Percentiles rank a stretch among this genome's conserved stretches.
Conservation (phyloP, 1,284 basidiomycete genomes). For the Austroboletus novae-zelandiae region DNA sequence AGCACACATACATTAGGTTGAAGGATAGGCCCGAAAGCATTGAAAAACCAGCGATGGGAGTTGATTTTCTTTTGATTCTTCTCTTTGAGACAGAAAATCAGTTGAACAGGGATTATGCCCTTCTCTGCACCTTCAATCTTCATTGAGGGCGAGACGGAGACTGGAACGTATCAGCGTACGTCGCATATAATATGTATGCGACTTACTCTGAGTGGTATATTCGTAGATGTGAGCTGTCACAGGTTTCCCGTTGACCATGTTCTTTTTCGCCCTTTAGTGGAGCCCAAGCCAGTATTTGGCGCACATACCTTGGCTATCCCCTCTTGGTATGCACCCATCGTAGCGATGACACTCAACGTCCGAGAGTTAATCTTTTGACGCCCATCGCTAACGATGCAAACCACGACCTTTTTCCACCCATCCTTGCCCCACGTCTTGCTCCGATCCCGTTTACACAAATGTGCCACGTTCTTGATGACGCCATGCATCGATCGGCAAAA, state of each 20-base stretch:
- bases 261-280: constrained; percentile 38
- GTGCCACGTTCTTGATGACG: constrained; percentile 85
- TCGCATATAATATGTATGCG: not conserved
- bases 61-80: constrained; percentile 94
- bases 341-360: constrained; percentile 82
- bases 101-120: constrained; percentile 83
- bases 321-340: constrained; percentile 86
- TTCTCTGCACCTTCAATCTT: constrained; percentile 82
- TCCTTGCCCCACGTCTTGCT: constrained; percentile 95
- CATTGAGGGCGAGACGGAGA: constrained; percentile 77
- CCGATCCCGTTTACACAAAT: constrained; percentile 77
- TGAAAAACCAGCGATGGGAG: constrained; percentile 93
- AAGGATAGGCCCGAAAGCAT: constrained; percentile 76
- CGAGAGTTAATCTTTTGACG: constrained; percentile 83
- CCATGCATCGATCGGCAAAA: constrained; percentile 91
- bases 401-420: constrained; percentile 91
- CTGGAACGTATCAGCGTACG: constrained; percentile 40
- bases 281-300: not conserved
- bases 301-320: constrained; percentile 80
- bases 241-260: constrained; percentile 80
- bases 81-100: constrained; percentile 95
- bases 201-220: constrained; percentile 84
- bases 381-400: constrained; percentile 53
- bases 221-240: constrained; percentile 95
- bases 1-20: constrained; percentile 91